A percentile compares a stretch with the other conserved stretches of the same genome.
These are phyloP conservation scores for Boletus pseudo-olivaceus DNA, from an alignment of 768 basidiomycete genomes.

Conservation along the genomic window DNA sequence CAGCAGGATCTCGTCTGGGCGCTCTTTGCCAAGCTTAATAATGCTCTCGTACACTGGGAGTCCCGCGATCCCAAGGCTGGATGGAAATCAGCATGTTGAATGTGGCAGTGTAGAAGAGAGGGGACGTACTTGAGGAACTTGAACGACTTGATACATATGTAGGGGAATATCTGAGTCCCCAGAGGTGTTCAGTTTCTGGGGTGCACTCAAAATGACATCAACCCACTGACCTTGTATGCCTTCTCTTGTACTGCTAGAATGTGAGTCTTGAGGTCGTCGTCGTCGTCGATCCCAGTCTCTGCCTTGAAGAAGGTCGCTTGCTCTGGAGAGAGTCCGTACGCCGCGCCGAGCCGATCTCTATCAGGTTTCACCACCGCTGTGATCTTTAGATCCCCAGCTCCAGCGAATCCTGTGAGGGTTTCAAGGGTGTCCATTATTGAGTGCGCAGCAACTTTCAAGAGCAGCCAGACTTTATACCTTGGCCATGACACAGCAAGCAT, in stretches of 20 bases:
- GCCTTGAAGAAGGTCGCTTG: conserved; percentile 27
- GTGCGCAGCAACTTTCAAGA: too few relatives aligned
- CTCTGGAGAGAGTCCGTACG: conserved; percentile 8
- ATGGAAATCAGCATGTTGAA: background rate
- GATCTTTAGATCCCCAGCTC: conserved; percentile 10
- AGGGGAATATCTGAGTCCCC: conserved; percentile 23
- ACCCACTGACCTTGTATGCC: conserved; percentile 27
- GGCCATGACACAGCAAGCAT: background rate
- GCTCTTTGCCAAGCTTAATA: conserved; percentile 36
- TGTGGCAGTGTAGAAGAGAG: background rate
- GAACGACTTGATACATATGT: conserved; percentile 28
- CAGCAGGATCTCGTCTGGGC: conserved; percentile 37
- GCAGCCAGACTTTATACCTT: background rate
- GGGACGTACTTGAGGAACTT: conserved; percentile 19
- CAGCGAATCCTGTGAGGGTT: background rate
- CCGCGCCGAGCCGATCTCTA: background rate
- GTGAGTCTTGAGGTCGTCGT: conserved; percentile 26
- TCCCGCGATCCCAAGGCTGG: conserved; percentile 11
- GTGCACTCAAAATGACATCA: background rate
- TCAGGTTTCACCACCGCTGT: background rate
- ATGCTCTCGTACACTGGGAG: conserved; percentile 22
- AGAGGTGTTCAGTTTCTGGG: background rate
- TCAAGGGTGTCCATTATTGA: background rate
- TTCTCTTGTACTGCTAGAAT: conserved; percentile 28
- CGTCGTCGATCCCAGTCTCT: conserved; percentile 28